Percentiles rank a stretch among this genome's conserved stretches.
Conservation (phyloP, 164 flowering plant species). For the Cinnamomum chago region DNA sequence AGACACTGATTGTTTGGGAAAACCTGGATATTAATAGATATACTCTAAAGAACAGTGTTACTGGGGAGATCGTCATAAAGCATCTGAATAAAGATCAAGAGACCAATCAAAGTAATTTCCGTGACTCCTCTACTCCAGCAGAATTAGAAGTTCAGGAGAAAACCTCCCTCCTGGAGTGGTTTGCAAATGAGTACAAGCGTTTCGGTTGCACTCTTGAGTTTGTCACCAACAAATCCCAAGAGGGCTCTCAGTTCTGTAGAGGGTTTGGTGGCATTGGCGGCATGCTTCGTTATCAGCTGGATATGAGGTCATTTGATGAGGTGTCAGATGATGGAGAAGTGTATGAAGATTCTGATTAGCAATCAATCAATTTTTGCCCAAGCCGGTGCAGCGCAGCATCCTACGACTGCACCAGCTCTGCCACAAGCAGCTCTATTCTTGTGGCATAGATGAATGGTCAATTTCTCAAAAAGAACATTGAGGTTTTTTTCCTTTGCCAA, state of each 20-base stretch:
- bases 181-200: conserved; percentile 14
- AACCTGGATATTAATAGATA: conserved; percentile 13
- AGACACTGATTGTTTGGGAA: conserved; percentile 14
- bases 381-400: not conserved
- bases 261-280: conserved; percentile 18
- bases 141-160: conserved; percentile 17
- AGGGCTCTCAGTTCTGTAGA: conserved; percentile 17
- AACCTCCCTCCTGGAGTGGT: conserved; percentile 13
- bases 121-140: conserved; percentile 3
- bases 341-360: conserved; percentile 15
- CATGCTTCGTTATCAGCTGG: conserved; percentile 16
- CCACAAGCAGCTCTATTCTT: not conserved
- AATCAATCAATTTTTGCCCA: not conserved
- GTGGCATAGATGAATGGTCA: not conserved
- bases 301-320: conserved; percentile 14
- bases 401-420: not conserved
- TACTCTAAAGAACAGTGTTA: conserved; percentile 6
- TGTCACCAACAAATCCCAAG: conserved; percentile 16
- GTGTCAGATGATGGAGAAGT: conserved; percentile 12
- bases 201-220: conserved; percentile 13
- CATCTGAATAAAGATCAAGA: conserved; percentile 16
- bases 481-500: not conserved
- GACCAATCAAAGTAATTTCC: conserved; percentile 9
- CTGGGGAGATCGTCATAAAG: conserved; percentile 11
- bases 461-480: not conserved